Evolutionary conservation across 2,329 filamentous ascomycete species (phyloP), one percentile per base, ranked within the genome.

Genomic region (Ophiostoma ulmi): DNA sequence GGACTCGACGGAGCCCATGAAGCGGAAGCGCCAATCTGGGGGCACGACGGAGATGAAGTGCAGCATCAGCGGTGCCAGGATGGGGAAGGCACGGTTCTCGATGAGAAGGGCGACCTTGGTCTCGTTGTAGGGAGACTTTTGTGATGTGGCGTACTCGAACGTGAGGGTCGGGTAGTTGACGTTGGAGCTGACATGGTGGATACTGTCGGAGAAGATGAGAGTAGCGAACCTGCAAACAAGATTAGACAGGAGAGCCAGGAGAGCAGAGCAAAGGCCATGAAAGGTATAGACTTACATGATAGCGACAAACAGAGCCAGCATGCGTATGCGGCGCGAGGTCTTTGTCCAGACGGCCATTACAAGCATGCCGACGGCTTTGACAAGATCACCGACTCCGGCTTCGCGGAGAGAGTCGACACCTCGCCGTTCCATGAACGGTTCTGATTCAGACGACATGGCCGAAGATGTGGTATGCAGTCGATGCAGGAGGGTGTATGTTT

Each of bases 1-100:
- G 8, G 82, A 83, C 68, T 80, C 79, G 31, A 76, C 39, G 17
- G 82, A 85, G 70, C 85, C 85, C 80, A 86, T 85, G 79, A 86
- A 86, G 58, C 81, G 81, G 78, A 86, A 86, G 39, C 81, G 82
- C 85, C 85, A 87, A 78, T 87, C 84, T 1, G 84, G 82, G 5
- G 85, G 85, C 1, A 87, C 82, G 26, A 87, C 83, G 4, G 82
- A 79, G 73, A 86, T 86, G 78, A 87, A 85, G 75, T 87, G 85
- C 35, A 87, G 79, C 76, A 86, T 78, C 55, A 86, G 78, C 1
- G 85, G 85, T 3, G 84, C 84, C 61, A 87, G 81, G 72, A 83
- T 78, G 3, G 84, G 80, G 48, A 80, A 79, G 1, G 82, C 75
- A 0, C 85, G 82, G 77, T 83, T 83, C 76, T 87, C 85, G 72